Evolutionary conservation across 2,329 filamentous ascomycete genomes (phyloP), one percentile per base, ranked within the genome.

Genomic region (Colletotrichum sp.): DNA sequence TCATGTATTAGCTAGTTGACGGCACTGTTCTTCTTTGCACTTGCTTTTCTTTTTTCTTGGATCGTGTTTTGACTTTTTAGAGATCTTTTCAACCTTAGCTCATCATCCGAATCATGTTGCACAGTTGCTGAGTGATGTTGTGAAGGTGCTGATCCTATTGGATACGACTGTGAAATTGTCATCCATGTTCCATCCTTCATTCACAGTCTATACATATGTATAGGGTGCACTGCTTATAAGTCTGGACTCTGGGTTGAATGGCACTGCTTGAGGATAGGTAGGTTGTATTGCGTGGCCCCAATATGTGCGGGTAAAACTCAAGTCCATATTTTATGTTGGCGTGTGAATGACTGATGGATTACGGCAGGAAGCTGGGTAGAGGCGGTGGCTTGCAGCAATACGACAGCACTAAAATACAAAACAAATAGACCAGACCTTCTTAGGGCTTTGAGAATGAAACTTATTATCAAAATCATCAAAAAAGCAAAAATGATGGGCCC

Each of bases 151-250:
- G 6, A 1, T 7, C n/a, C n/a, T 2, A 48, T 21, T 48, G 43
- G 43, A 48, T 4, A 7, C 10, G 1, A 2, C 0, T 12, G 6
- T 13, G 6, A 48, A 7, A 1, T 3, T 7, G 1, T 7, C n/a
- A 13, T 5, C 10, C 6, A 21, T 48, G 43, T 8, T 2, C 10
- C 4, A 12, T 7, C 4, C 43, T 13, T 48, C 1, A n/a, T 6
- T 6, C 1, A 7, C 6, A 7, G 43, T 7, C 1, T 5, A n/a
- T 4, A 5, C 16, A 43, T 9, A 3, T 48, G 9, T 3, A 2
- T 48, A 12, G 2, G 1, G 9, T 43, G 38, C 6, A 7, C 2
- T 43, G 38, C 16, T 10, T 5, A 43, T 2, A 8, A 38, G 5
- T 18, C 7, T 5, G 5, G 16, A 8, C 8, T 9, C 4, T 16